phyloP scores from a whole-genome alignment of 2,329 filamentous ascomycete genomes.

The Teratosphaeria viscida region DNA sequence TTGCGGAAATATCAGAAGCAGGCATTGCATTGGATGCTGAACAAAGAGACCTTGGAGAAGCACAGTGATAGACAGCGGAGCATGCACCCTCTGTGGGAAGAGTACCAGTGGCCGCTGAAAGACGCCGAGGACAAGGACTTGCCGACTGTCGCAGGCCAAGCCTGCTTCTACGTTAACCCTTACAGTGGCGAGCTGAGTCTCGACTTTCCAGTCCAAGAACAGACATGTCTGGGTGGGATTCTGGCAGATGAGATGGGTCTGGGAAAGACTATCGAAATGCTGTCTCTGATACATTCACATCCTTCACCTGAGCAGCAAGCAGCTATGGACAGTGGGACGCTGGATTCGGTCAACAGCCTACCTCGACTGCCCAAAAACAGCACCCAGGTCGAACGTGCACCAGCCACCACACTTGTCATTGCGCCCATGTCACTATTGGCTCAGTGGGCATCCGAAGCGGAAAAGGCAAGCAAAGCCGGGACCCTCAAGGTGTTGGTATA shows the following conservation, averaged over 20 bases:
- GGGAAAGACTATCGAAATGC: slow-evolving; percentile 97
- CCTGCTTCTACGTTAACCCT: slow-evolving; percentile 86
- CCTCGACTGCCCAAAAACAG: slow-evolving; percentile 51
- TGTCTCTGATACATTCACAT: slow-evolving; percentile 83
- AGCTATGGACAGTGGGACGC: slow-evolving; percentile 11
- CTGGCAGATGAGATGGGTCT: slow-evolving; percentile 96
- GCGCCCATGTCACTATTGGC: slow-evolving; percentile 93
- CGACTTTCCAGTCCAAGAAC: slow-evolving; percentile 85
- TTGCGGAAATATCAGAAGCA: slow-evolving; percentile 92
- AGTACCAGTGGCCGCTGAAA: slow-evolving; percentile 79
- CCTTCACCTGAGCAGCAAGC: slow-evolving; percentile 39
- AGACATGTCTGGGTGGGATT: slow-evolving; percentile 87
- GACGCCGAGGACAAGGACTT: slow-evolving; percentile 77
- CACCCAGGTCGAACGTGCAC: slow-evolving; percentile 54
- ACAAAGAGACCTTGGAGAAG: slow-evolving; percentile 75
- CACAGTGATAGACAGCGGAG: slow-evolving; percentile 58
- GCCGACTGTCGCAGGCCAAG: slow-evolving; percentile 52
- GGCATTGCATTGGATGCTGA: slow-evolving; percentile 90
- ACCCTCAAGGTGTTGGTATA: slow-evolving; percentile 80
- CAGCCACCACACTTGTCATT: slow-evolving; percentile 86
- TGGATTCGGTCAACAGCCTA: slow-evolving; percentile 47
- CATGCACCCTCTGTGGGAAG: slow-evolving; percentile 97
- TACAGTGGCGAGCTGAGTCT: slow-evolving; percentile 91
- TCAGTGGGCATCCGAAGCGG: slow-evolving; percentile 92
- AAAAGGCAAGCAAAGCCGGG: slow-evolving; percentile 77